A percentile compares a stretch with the other conserved stretches of the same genome.
These are phyloP conservation scores for Dothistroma septosporum DNA, from an alignment of 2,329 filamentous ascomycete genomes.

Conservation along the genomic window DNA sequence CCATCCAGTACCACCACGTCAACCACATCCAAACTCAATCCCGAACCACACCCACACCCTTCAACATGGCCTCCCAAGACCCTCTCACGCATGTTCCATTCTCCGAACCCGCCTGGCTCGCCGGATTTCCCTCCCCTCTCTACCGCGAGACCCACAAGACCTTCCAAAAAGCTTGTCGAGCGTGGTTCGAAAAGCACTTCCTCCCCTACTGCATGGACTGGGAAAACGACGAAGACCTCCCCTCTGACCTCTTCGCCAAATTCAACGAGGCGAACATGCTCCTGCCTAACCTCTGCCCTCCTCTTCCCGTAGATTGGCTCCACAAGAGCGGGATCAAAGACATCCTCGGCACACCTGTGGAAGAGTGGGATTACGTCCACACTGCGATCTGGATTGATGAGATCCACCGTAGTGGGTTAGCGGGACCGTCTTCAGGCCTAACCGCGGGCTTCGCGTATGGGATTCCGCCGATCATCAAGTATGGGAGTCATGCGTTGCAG, in stretches of 20 bases:
- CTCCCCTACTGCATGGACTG: conserved; percentile 22
- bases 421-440: conserved; percentile 58
- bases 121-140: conserved; percentile 21
- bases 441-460: conserved; percentile 69
- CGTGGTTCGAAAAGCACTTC: conserved; percentile 25
- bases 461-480: conserved; percentile 66
- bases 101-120: conserved; percentile 21
- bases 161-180: conserved; percentile 22
- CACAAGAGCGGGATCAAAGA: conserved; percentile 61
- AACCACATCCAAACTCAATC: not conserved
- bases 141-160: conserved; percentile 20
- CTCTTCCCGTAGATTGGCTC: conserved; percentile 64
- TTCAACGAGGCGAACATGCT: conserved; percentile 66
- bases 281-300: conserved; percentile 63
- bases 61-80: conserved; percentile 13
- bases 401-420: conserved; percentile 62
- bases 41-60: not conserved
- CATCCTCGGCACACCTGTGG: conserved; percentile 62
- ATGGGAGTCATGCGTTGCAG: conserved; percentile 57
- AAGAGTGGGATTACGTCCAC: conserved; percentile 70
- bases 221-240: conserved; percentile 32
- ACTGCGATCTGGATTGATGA: conserved; percentile 66
- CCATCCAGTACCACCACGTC: not conserved
- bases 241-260: conserved; percentile 57
- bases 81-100: conserved; percentile 21